phyloP scores from a whole-genome alignment of 2,329 filamentous ascomycete genomes.

The Aspergillus sp. region DNA sequence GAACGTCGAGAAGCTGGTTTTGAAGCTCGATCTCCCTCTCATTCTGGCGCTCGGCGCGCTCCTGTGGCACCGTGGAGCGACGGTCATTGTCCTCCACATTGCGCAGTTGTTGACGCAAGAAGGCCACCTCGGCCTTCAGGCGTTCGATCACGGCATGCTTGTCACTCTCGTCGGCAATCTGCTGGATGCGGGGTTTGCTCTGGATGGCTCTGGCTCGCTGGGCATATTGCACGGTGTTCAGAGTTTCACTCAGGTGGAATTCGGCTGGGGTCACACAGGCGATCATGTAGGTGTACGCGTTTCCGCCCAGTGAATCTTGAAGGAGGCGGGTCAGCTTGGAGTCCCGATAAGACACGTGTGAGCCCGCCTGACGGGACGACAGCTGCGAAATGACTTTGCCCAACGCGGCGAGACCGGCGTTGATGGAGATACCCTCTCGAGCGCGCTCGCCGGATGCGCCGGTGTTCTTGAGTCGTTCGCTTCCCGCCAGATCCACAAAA shows the following conservation, averaged over 20 bases:
- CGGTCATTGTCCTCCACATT: slow-evolving; percentile 70
- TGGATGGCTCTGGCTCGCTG: slow-evolving; percentile 95
- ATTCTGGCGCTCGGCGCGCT: slow-evolving; percentile 74
- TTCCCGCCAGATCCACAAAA: slow-evolving; percentile 96
- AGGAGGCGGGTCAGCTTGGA: slow-evolving; percentile 93
- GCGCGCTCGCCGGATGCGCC: slow-evolving; percentile 92
- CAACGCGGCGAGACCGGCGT: slow-evolving; percentile 87
- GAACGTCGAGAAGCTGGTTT: slow-evolving; percentile 85
- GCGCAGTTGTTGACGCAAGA: slow-evolving; percentile 89
- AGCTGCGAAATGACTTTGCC: slow-evolving; percentile 98
- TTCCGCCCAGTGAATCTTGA: slow-evolving; percentile 94
- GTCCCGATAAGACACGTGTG: slow-evolving; percentile 95
- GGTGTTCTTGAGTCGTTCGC: slow-evolving; percentile 95
- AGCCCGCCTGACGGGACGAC: slow-evolving; percentile 80
- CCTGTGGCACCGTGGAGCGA: slow-evolving; percentile 57
- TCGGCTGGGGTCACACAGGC: slow-evolving; percentile 95
- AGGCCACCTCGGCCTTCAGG: slow-evolving; percentile 88
- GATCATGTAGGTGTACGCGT: slow-evolving; percentile 99
- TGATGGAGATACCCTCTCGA: slow-evolving; percentile 96
- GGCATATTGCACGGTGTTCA: slow-evolving; percentile 97
- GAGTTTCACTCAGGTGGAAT: slow-evolving; percentile 94
- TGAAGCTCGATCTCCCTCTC: slow-evolving; percentile 88
- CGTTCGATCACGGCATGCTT: slow-evolving; percentile 93
- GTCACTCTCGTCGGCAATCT: slow-evolving; percentile 82
- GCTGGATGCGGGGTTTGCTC: slow-evolving; percentile 94